phyloP scores from a whole-genome alignment of 2,329 filamentous ascomycete genomes.

The Xylariaceae sp. region DNA sequence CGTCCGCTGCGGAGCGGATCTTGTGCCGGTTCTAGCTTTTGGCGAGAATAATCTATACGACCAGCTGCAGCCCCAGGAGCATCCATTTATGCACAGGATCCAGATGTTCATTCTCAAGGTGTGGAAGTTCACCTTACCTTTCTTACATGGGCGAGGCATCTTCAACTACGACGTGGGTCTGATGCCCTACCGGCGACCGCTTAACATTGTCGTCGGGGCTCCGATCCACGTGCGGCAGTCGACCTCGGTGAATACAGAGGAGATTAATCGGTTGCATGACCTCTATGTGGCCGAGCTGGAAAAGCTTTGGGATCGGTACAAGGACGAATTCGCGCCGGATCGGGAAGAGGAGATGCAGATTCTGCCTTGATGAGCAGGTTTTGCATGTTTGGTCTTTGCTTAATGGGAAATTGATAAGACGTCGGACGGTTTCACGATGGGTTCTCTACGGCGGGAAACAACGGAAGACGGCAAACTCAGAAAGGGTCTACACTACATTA shows the following conservation, averaged over 20 bases:
- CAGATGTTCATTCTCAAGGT: conserved; percentile 82
- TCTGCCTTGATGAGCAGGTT: conserved; percentile 34
- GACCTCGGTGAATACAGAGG: conserved; percentile 63
- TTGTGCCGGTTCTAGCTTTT: conserved; percentile 88
- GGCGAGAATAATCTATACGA: conserved; percentile 97
- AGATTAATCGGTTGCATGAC: conserved; percentile 76
- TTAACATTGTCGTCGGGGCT: conserved; percentile 85
- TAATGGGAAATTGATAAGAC: neutral
- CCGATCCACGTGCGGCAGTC: conserved; percentile 67
- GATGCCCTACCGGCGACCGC: conserved; percentile 83
- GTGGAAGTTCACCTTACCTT: conserved; percentile 87
- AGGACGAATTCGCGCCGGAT: conserved; percentile 65
- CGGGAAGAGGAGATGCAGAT: conserved; percentile 64
- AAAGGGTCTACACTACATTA: neutral
- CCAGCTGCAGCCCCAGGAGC: conserved; percentile 71
- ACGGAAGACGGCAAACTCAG: neutral
- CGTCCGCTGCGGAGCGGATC: conserved; percentile 83
- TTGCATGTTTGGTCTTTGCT: neutral
- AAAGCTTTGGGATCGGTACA: conserved; percentile 72
- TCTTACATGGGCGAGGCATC: conserved; percentile 84
- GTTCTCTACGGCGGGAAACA: neutral
- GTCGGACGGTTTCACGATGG: neutral
- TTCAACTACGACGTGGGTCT: conserved; percentile 98
- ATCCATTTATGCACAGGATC: conserved; percentile 73
- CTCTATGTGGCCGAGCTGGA: conserved; percentile 72